Evolutionary conservation across 2,329 filamentous ascomycete species (phyloP).

Genomic region (Alternaria metachromatica): DNA sequence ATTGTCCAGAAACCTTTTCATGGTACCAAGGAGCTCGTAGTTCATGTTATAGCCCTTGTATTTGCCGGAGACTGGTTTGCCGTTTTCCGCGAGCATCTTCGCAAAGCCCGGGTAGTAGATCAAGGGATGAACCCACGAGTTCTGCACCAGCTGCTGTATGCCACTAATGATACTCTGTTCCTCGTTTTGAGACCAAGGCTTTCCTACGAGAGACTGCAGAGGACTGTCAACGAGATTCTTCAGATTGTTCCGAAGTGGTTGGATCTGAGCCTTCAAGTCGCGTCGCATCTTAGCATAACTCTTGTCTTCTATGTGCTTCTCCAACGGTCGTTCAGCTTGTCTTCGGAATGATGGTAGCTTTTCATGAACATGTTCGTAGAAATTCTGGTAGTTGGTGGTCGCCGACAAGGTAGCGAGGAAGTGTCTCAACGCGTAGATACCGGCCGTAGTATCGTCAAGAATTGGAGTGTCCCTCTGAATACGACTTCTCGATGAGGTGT

Average conservation of each 20-base stretch:
- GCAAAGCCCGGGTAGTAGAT: conserved; percentile 5
- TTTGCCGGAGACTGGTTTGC: conserved; percentile 13
- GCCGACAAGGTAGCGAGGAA: conserved; percentile 10
- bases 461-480: background rate
- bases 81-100: conserved; percentile 19
- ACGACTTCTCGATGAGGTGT: background rate
- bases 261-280: background rate
- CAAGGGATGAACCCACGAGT: background rate
- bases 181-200: background rate
- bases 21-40: conserved; percentile 2
- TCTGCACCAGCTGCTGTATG: background rate
- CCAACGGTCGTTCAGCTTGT: background rate
- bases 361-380: conserved; percentile 11
- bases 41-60: conserved; percentile 13
- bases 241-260: background rate
- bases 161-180: background rate
- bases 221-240: background rate
- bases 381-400: conserved; percentile 5
- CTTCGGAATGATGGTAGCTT: conserved; percentile 2
- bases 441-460: background rate
- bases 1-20: background rate
- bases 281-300: conserved; percentile 11
- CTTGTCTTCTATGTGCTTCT: conserved; percentile 9
- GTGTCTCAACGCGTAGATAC: conserved; percentile 5
- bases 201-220: background rate